Conservation (phyloP, 805 yeast species). For the Suhomyces vadensis region DNA sequence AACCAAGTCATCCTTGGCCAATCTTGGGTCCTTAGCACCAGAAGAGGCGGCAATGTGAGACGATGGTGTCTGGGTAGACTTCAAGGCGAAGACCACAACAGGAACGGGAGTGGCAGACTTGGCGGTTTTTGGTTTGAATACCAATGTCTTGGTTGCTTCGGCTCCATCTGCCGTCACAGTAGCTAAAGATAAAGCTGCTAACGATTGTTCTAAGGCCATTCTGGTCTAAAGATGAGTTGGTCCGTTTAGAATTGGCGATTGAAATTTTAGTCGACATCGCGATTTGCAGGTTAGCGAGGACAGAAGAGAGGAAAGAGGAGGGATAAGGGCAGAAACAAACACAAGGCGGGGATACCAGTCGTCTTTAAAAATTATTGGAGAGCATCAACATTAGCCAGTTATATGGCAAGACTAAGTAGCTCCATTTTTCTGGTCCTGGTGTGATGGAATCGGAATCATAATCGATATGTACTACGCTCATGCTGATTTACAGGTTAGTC, state of each 20-base stretch:
- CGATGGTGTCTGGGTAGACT: conserved; percentile 68
- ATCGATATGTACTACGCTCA: too few relatives aligned
- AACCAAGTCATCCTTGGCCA: conserved; percentile 81
- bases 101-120: conserved; percentile 80
- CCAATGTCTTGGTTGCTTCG: conserved; percentile 66
- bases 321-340: not conserved
- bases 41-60: conserved; percentile 64
- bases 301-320: not conserved
- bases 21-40: conserved; percentile 78
- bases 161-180: conserved; percentile 54
- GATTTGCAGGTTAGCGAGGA: too few relatives aligned
- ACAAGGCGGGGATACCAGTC: too few relatives aligned
- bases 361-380: too few relatives aligned
- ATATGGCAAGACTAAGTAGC: too few relatives aligned
- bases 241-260: not conserved
- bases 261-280: not conserved
- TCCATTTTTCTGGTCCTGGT: too few relatives aligned
- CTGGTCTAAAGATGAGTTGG: conserved; percentile 1
- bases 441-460: too few relatives aligned
- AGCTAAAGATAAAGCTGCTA: conserved; percentile 64
- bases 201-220: conserved; percentile 70
- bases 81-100: conserved; percentile 74
- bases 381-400: too few relatives aligned
- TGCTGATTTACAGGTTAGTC: too few relatives aligned
- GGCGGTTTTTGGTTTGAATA: conserved; percentile 90